These are phyloP conservation scores for Taiozyma sp. DNA, from an alignment of 1,139 yeast genomes.

Conservation along the genomic window DNA sequence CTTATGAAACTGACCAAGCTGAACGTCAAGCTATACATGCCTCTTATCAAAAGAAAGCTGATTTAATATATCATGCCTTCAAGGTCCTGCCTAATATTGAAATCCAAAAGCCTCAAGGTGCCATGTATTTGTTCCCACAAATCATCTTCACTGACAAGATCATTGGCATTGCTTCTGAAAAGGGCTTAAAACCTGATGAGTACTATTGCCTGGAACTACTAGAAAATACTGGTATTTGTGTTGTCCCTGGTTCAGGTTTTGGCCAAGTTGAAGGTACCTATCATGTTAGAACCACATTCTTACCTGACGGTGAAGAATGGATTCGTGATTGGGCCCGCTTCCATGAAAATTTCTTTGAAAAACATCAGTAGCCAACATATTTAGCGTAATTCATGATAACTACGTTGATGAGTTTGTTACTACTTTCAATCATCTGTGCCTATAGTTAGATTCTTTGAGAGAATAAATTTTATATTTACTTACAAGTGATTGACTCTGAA, in stretches of 20 bases:
- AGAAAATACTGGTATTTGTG: slow-evolving; percentile 92
- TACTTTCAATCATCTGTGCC: background rate
- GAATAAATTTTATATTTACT: background rate
- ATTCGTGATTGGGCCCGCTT: slow-evolving; percentile 70
- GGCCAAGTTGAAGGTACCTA: slow-evolving; percentile 87
- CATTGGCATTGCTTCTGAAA: slow-evolving; percentile 51
- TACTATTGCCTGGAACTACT: slow-evolving; percentile 80
- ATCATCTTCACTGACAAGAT: slow-evolving; percentile 62
- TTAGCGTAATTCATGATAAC: background rate
- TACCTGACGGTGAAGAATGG: slow-evolving; percentile 94
- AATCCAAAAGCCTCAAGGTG: slow-evolving; percentile 91
- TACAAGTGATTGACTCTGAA: background rate
- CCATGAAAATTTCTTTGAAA: slow-evolving; percentile 65
- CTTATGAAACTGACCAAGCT: slow-evolving; percentile 58
- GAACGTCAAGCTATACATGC: slow-evolving; percentile 62
- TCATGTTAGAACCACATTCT: slow-evolving; percentile 92
- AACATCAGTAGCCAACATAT: slow-evolving; percentile 32
- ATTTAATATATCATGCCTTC: slow-evolving; percentile 65
- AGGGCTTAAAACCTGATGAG: slow-evolving; percentile 68
- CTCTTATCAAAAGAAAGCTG: slow-evolving; percentile 61
- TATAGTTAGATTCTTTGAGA: background rate
- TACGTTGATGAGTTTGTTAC: background rate
- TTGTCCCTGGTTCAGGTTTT: slow-evolving; percentile 96
- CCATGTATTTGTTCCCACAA: slow-evolving; percentile 93
- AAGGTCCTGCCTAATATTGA: slow-evolving; percentile 69